A percentile compares a stretch with the other conserved stretches of the same genome.
phyloP scores from a whole-genome alignment of 2,329 filamentous ascomycete species.

The Aspergillus eucalypticola region DNA sequence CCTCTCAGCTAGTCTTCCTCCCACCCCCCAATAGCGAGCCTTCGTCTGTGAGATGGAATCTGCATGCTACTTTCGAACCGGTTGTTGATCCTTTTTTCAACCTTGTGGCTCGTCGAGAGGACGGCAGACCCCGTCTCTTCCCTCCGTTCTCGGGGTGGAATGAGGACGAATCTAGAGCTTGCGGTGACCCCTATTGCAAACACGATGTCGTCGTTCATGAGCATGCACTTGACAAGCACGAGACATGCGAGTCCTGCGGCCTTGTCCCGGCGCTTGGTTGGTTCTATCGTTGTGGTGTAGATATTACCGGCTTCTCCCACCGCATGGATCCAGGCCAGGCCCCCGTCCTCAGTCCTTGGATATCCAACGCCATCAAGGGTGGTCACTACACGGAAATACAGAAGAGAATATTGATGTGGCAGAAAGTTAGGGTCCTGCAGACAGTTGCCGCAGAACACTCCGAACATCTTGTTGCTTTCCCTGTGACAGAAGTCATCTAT shows the following conservation, averaged over 20 bases:
- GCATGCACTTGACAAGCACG: conserved; percentile 49
- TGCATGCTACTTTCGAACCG: neutral
- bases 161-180: neutral
- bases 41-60: neutral
- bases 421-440: conserved; percentile 38
- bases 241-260: conserved; percentile 61
- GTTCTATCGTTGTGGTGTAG: conserved; percentile 72
- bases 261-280: conserved; percentile 63
- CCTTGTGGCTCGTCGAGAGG: neutral
- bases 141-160: neutral
- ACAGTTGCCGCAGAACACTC: conserved; percentile 1
- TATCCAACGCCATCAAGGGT: conserved; percentile 44
- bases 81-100: neutral
- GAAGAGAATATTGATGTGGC: conserved; percentile 41
- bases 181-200: conserved; percentile 11
- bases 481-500: conserved; percentile 5
- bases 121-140: neutral
- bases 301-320: conserved; percentile 51
- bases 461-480: neutral
- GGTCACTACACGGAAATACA: conserved; percentile 48
- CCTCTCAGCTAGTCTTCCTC: neutral
- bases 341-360: conserved; percentile 38
- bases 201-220: conserved; percentile 69
- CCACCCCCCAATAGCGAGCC: neutral
- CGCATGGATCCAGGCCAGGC: conserved; percentile 12